Evolutionary conservation across 768 basidiomycete species (phyloP).

Genomic region (Lactarius tabidus): DNA sequence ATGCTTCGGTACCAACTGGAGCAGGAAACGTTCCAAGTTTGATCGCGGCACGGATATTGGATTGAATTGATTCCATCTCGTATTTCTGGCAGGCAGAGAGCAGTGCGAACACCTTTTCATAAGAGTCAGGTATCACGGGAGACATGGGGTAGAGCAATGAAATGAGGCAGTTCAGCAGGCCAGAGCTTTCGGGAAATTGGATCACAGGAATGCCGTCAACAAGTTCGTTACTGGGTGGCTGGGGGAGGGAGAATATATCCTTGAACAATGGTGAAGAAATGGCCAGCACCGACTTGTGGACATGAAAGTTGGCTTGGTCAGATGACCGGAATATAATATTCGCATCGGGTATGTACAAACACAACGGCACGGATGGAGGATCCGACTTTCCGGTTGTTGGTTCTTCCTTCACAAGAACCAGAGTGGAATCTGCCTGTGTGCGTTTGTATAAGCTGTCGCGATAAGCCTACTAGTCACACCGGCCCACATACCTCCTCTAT

Average conservation of each 20-base stretch:
- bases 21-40: neutral
- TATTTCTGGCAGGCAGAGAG: neutral
- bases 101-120: neutral
- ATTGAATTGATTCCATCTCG: neutral
- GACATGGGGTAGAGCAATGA: neutral
- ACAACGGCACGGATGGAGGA: neutral
- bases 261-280: conserved; percentile 1
- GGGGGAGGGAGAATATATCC: neutral
- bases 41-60: neutral
- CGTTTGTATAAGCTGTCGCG: too few relatives aligned
- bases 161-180: neutral
- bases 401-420: neutral
- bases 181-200: neutral
- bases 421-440: neutral
- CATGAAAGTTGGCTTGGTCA: neutral
- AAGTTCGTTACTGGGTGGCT: neutral
- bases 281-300: neutral
- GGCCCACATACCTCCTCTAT: neutral
- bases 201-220: neutral
- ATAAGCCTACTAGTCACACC: neutral
- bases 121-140: neutral
- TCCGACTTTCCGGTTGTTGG: neutral
- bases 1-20: too few relatives aligned
- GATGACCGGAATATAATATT: neutral
- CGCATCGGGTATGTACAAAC: neutral